A percentile compares a stretch with the other conserved stretches of the same genome.
Evolutionary conservation across 768 basidiomycete species (phyloP).

Genomic region (Kwoniella dendrophila): DNA sequence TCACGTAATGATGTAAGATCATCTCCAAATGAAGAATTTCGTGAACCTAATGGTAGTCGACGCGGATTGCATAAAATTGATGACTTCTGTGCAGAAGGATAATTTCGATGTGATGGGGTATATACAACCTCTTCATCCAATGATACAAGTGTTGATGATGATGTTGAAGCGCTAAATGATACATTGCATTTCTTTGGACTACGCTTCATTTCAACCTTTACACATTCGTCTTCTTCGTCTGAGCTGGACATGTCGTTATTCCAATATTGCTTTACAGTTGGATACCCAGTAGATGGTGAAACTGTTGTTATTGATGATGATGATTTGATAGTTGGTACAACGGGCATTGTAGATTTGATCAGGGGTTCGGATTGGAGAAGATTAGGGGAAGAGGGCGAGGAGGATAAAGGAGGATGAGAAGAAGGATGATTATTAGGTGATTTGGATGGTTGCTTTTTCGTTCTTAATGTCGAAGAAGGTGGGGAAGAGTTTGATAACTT

Average conservation of each 20-base stretch:
- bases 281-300: slow-evolving; percentile 15
- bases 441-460: not conserved
- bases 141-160: not conserved
- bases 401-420: slow-evolving; percentile 7
- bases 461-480: not conserved
- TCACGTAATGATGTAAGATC: slow-evolving; percentile 5
- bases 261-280: slow-evolving; percentile 1
- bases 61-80: not conserved
- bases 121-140: slow-evolving; percentile 13
- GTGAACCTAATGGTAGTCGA: slow-evolving; percentile 9
- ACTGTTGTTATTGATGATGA: too few relatives aligned
- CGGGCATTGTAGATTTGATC: slow-evolving; percentile 9
- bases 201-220: not conserved
- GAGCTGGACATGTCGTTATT: not conserved
- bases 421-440: slow-evolving; percentile 1
- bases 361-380: slow-evolving; percentile 11
- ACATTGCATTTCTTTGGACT: not conserved
- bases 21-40: slow-evolving; percentile 12
- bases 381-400: slow-evolving; percentile 9
- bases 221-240: not conserved
- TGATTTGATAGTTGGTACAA: not conserved
- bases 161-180: slow-evolving; percentile 3
- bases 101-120: not conserved
- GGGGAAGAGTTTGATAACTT: slow-evolving; percentile 17
- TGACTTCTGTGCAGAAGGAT: not conserved